Evolutionary conservation across 805 yeast genomes (phyloP), one percentile per base, ranked within the genome.

Genomic region (Candida khao-thaluensis): DNA sequence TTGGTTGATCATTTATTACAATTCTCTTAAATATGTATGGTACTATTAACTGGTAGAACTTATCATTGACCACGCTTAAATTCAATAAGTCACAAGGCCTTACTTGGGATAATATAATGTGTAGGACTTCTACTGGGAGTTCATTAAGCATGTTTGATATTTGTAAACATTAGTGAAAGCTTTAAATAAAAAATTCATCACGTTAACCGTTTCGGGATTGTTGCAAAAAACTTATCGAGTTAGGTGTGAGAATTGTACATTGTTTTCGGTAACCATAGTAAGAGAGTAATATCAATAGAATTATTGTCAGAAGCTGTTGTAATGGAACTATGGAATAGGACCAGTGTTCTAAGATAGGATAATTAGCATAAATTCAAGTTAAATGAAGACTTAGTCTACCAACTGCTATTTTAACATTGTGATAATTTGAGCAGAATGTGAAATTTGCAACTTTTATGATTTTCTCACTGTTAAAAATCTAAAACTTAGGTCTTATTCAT

Each of bases 101-200:
- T 17, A 56, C 43, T 5, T 43, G 24, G 8, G 35, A 15, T 4
- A 45, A 15, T 14, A 58, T 43, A 8, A 32, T 16, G 9, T 42
- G 46, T 18, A 54, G 33, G 9, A 57, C 29, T 36, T 57, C 63
- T 15, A 33, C 7, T 5, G 62, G 62, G 21, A 58, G 34, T 9
- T 31, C 31, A 12, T 41, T 36, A 7, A 56, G 17, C 58, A 53
- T 56, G 15, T 17, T 24, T 17, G 14, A 5, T 21, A 15, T 24
- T 23, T 5, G 35, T 21, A n/a, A 24, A 33, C 21, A 25, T 33
- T 7, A 3, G 20, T 25, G 22, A 17, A 11, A 10, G 30, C 4
- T 25, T 34, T 24, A 26, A 24, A 26, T 26, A 23, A 15, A 23
- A 15, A 16, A n/a, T n/a, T n/a, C 10, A 22, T 18, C 17, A 12